Evolutionary conservation across 768 basidiomycete species (phyloP).

Genomic region (Xerocomellus chrysenteron): DNA sequence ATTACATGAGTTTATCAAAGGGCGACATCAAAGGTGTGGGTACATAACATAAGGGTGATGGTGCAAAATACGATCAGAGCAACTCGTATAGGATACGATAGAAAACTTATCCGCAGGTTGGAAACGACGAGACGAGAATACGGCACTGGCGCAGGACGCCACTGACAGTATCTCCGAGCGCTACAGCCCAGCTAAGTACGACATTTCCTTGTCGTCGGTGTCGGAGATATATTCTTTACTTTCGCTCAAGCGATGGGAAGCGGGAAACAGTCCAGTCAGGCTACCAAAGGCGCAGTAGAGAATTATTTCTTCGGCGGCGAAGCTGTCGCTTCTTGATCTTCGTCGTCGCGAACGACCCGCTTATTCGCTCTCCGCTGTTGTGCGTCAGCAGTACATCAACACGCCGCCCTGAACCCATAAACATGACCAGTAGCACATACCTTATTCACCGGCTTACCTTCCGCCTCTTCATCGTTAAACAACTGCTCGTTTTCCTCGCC

Average conservation of each 20-base stretch:
- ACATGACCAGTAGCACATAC: slow-evolving; percentile 34
- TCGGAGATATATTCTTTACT: slow-evolving; percentile 86
- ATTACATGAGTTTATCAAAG: not conserved
- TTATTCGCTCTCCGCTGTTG: slow-evolving; percentile 57
- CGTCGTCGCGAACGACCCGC: slow-evolving; percentile 75
- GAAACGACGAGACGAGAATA: not conserved
- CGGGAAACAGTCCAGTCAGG: not conserved
- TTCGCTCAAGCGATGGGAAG: slow-evolving; percentile 52
- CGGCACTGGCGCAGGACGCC: not conserved
- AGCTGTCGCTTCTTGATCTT: slow-evolving; percentile 63
- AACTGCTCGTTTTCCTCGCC: slow-evolving; percentile 59
- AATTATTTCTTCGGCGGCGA: slow-evolving; percentile 73
- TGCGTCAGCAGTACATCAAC: not conserved
- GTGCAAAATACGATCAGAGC: slow-evolving; percentile 3
- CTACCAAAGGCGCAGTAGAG: not conserved
- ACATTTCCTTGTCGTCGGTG: slow-evolving; percentile 78
- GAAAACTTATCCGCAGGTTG: not conserved
- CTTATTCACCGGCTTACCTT: slow-evolving; percentile 63
- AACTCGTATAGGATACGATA: not conserved
- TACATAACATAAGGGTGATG: not conserved
- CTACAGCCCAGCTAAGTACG: slow-evolving; percentile 38
- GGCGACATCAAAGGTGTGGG: not conserved
- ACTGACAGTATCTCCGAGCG: not conserved
- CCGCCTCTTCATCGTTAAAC: slow-evolving; percentile 70
- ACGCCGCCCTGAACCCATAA: not conserved